Percentiles rank a stretch among this genome's conserved stretches.
These are phyloP conservation scores for Cordyceps fumosorosea DNA, from an alignment of 2,329 filamentous ascomycete species.

Conservation along the genomic window DNA sequence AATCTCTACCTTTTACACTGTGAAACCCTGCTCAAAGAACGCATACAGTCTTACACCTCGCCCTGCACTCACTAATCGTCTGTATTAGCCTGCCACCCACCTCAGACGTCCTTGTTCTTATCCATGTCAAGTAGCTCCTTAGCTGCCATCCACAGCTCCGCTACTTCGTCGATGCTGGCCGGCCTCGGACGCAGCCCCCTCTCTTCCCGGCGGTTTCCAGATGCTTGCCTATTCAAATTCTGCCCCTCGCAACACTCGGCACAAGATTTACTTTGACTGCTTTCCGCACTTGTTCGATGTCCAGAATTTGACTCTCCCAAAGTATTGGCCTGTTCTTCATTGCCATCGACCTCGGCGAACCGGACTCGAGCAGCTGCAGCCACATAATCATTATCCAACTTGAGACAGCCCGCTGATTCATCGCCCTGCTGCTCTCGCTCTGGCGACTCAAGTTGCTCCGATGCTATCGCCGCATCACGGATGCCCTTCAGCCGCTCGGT, in stretches of 20 bases:
- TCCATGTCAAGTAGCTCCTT: conserved; percentile 21
- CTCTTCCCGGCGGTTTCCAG: not conserved
- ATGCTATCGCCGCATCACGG: conserved; percentile 18
- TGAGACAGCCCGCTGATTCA: not conserved
- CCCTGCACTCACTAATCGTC: not conserved
- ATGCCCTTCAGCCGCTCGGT: conserved; percentile 28
- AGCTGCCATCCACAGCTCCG: conserved; percentile 20
- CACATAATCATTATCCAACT: conserved; percentile 7
- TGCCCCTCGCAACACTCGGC: not conserved
- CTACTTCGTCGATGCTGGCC: conserved; percentile 11
- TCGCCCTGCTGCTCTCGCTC: not conserved
- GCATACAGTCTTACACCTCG: not conserved
- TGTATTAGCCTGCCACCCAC: not conserved
- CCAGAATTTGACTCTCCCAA: not conserved
- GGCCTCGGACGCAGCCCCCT: not conserved
- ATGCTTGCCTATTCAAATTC: not conserved
- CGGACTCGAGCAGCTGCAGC: conserved; percentile 7
- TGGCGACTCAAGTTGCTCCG: not conserved
- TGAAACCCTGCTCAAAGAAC: not conserved
- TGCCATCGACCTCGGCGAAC: conserved; percentile 8
- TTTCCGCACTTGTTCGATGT: not conserved
- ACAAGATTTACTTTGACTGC: not conserved
- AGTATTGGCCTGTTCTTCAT: not conserved
- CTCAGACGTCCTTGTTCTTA: not conserved
- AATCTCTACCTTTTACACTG: not conserved